phyloP scores from a whole-genome alignment of 1,139 yeast genomes.

The Meyerozyma sp. region DNA sequence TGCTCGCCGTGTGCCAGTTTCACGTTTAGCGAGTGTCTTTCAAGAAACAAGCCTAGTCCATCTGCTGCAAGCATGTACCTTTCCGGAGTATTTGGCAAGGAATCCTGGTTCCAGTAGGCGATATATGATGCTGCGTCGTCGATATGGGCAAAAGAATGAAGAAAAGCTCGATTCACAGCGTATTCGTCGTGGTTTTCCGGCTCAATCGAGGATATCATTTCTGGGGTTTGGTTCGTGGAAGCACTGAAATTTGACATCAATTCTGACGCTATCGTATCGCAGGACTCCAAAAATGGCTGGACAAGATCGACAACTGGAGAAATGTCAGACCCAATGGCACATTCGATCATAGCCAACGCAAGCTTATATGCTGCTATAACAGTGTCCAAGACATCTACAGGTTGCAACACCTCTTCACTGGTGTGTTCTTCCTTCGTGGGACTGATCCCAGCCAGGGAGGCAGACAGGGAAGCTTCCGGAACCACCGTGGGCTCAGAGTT shows the following conservation, averaged over 20 bases:
- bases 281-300: conserved; percentile 14
- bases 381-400: conserved; percentile 35
- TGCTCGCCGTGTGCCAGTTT: conserved; percentile 4
- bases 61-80: conserved; percentile 38
- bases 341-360: conserved; percentile 27
- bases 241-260: conserved; percentile 21
- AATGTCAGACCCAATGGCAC: conserved; percentile 4
- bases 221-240: conserved; percentile 13
- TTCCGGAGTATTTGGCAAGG: conserved; percentile 26
- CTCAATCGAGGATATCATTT: conserved; percentile 22
- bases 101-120: conserved; percentile 19
- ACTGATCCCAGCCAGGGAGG: background rate
- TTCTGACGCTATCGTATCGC: conserved; percentile 18
- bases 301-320: conserved; percentile 6
- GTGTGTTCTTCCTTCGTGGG: conserved; percentile 16
- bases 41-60: conserved; percentile 38
- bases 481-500: background rate
- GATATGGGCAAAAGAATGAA: conserved; percentile 15
- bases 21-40: conserved; percentile 25
- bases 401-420: conserved; percentile 30
- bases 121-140: conserved; percentile 14
- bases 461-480: conserved; percentile 1
- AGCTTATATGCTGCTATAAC: conserved; percentile 25
- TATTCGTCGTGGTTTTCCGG: conserved; percentile 20
- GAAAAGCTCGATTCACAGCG: conserved; percentile 17